Evolutionary conservation across 768 basidiomycete species (phyloP).

Genomic region (Pleurotus ostreatus): DNA sequence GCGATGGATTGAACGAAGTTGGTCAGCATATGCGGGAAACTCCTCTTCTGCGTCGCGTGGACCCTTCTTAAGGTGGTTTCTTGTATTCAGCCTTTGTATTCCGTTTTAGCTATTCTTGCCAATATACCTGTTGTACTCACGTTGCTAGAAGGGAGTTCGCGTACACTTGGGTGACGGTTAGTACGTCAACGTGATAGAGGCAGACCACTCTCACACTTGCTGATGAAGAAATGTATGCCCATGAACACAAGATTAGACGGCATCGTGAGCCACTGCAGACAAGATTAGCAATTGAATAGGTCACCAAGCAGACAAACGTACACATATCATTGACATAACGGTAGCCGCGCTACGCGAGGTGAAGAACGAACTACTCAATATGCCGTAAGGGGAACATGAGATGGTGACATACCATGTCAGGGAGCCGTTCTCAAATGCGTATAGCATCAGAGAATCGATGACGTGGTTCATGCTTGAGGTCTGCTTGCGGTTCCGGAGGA

Average conservation of each 20-base stretch:
- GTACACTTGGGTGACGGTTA: background rate
- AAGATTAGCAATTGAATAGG: background rate
- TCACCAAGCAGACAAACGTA: slow-evolving; percentile 18
- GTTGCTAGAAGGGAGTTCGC: slow-evolving; percentile 6
- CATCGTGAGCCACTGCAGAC: slow-evolving; percentile 37
- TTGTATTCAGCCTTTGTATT: background rate
- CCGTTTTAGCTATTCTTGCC: background rate
- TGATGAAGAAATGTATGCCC: slow-evolving; percentile 44
- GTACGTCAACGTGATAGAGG: background rate
- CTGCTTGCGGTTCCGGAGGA: slow-evolving; percentile 33
- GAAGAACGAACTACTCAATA: background rate
- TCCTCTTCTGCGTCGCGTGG: background rate
- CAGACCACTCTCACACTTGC: slow-evolving; percentile 30
- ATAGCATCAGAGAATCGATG: slow-evolving; percentile 42
- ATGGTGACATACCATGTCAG: slow-evolving; percentile 36
- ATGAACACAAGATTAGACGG: slow-evolving; percentile 38
- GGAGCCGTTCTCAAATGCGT: slow-evolving; percentile 49
- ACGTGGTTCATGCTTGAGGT: slow-evolving; percentile 40
- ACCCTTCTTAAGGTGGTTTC: background rate
- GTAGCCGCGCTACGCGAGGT: slow-evolving; percentile 30
- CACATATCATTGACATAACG: slow-evolving; percentile 37
- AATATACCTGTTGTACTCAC: background rate
- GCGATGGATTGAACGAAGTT: slow-evolving; percentile 1
- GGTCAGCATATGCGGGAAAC: background rate
- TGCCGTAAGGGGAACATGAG: too few species aligned